Base-by-base conservation (phyloP, 2,329 filamentous ascomycete genomes). In the Waltergamsia citrina region DNA sequence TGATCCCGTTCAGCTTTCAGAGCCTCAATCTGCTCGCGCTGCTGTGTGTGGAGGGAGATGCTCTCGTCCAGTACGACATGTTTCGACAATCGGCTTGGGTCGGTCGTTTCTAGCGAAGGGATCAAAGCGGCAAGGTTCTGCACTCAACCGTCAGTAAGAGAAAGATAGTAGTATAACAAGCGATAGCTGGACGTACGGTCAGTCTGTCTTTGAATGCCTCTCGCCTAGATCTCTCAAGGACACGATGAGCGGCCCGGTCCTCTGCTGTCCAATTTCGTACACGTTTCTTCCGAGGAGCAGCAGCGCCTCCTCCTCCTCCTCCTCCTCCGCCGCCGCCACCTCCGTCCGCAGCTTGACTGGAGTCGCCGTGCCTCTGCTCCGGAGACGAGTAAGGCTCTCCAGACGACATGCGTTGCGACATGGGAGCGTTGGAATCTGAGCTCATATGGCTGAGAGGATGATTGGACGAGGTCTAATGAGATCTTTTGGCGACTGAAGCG, bases 201-300 rank as follows among this genome's bases (percentile, higher is more conserved):
- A 63, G 37, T 3, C 53, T 46, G 27, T 58, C 53, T 33, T 57
- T 58, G 43, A 62, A 63, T 2, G 58, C 53, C 39, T 62, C 59
- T n/a, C 59, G 50, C 11, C 60, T 54, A 4, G 51, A 55, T 40
- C 54, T 55, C 34, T 63, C 59, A 39, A 63, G 62, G 6, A 56
- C 48, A 2, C 57, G 51, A 38, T 63, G 60, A 5, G 53, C 52
- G 4, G 58, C 58, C 8, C 59, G 57, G 33, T 63, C 59, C 32
- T 61, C 48, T 5, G 55, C 51, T 2, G 59, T 61, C 41, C 59
- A 61, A 41, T 58, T 54, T 9, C 57, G 49, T 14, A 58, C 43
- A 8, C 56, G 47, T 39, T 59, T 60, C 42, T 54, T 59, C 16
- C n/a, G n/a, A n/a, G n/a, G n/a, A n/a, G n/a, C n/a, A n/a, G n/a